Evolutionary conservation across 345 rosid genomes (phyloP), one percentile per base, ranked within the genome.

Genomic region (Hibiscus syriacus): DNA sequence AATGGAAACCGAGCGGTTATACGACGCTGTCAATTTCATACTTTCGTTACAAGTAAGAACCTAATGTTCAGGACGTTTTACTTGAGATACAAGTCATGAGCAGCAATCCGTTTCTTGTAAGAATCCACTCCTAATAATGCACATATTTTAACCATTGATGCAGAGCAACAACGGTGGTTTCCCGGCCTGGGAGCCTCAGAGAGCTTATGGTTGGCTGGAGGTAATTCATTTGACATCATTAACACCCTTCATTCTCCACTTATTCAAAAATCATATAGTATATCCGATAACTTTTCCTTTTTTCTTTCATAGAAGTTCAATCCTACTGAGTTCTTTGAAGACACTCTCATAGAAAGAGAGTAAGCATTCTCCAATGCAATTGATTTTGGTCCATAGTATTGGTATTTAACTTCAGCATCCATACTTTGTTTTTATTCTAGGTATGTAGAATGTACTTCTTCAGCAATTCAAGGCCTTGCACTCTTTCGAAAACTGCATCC

Each of bases 161-260:
- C 75, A 83, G 85, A 79, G 87, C 50, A 67, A 50, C 16, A 81
- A 83, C 71, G 85, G 87, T 1, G 85, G 87, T 12, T 83, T 81
- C 56, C 73, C 83, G 2, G 83, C 81, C 26, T 83, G 85, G 85
- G 87, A 83, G 73, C 82, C 83, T 48, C 81, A 71, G 66, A 73
- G 85, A 75, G 81, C 83, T 7, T 77, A 23, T 69, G 17, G 71
- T 27, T 84, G 84, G 85, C 62, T 84, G 52, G 88, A 84, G 85
- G 84, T 81, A 75, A 67, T 17, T 52, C 53, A 19, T 25, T 14
- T 17, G 5, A 32, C 38, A 39, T 0, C 13, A n/a, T 3, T 0
- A 39, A 5, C 1, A 30, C 23, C 22, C 14, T 30, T 20, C 25
- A 19, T 11, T 30, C 59, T 3, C 38, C 12, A 16, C 32, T 6